Percentiles rank a stretch among this genome's conserved stretches.
phyloP scores from a whole-genome alignment of 2,329 filamentous ascomycete genomes.

The Biscogniauxia sp. region DNA sequence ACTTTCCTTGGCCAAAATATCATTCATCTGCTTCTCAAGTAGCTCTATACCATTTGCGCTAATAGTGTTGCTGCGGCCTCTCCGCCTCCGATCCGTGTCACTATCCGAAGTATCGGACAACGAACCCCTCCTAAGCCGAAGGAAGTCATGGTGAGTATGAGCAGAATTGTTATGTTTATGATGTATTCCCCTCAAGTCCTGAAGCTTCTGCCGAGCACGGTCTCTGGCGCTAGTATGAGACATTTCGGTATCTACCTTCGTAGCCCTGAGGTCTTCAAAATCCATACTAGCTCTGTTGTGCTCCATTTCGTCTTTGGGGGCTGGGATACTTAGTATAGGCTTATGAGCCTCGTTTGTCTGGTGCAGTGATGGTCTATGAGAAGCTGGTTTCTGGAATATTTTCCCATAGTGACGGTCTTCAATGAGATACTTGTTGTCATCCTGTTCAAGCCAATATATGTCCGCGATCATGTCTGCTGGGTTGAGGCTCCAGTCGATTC shows the following conservation, averaged over 20 bases:
- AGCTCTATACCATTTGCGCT: constrained; percentile 51
- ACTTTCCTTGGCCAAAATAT: constrained; percentile 56
- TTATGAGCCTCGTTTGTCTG: constrained; percentile 18
- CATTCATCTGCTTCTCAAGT: constrained; percentile 60
- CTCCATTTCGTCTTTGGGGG: constrained; percentile 14
- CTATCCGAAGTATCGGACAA: constrained; percentile 61
- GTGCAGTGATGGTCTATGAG: constrained; percentile 12
- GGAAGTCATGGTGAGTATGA: constrained; percentile 51
- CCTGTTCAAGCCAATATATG: constrained; percentile 84
- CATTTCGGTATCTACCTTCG: constrained; percentile 39
- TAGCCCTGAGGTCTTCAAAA: constrained; percentile 10
- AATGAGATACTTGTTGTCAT: constrained; percentile 74
- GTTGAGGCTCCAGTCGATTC: constrained; percentile 80
- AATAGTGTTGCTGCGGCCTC: constrained; percentile 45
- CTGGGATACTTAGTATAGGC: constrained; percentile 6
- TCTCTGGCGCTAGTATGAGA: constrained; percentile 54
- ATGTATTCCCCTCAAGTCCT: constrained; percentile 53
- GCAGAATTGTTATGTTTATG: constrained; percentile 52
- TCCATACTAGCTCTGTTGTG: constrained; percentile 12
- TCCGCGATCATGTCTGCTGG: constrained; percentile 88
- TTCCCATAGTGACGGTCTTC: constrained; percentile 75
- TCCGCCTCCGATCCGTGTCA: constrained; percentile 46
- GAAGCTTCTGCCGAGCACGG: constrained; percentile 59
- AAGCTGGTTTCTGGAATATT: constrained; percentile 51
- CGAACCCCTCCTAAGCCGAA: constrained; percentile 52